Base-by-base conservation (phyloP, 164 flowering plant genomes). In the Piper betle region DNA sequence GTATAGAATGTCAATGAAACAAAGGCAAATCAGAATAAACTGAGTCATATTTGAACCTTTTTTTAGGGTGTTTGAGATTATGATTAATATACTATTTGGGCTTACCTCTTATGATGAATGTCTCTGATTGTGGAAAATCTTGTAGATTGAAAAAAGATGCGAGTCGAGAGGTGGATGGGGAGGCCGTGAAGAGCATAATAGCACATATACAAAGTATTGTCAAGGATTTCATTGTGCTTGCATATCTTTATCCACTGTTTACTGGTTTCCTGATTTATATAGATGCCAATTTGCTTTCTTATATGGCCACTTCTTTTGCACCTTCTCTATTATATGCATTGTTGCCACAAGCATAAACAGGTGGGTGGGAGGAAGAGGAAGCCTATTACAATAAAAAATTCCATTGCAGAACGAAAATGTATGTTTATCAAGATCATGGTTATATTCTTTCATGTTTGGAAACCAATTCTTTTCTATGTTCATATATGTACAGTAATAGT, bases 21-120 rank as follows among this genome's bases (percentile, higher is more conserved):
- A n/a, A n/a, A n/a, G n/a, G n/a, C n/a, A n/a, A n/a, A n/a, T n/a
- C n/a, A n/a, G n/a, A n/a, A n/a, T n/a, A n/a, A n/a, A n/a, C n/a
- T n/a, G n/a, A n/a, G n/a, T n/a, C n/a, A n/a, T n/a, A n/a, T n/a
- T n/a, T n/a, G n/a, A n/a, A n/a, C n/a, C n/a, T n/a, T n/a, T n/a
- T n/a, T n/a, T n/a, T n/a, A n/a, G n/a, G n/a, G n/a, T n/a, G n/a
- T n/a, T n/a, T n/a, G n/a, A n/a, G n/a, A n/a, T n/a, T n/a, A n/a
- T n/a, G n/a, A n/a, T n/a, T n/a, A n/a, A n/a, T n/a, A n/a, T n/a
- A n/a, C n/a, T n/a, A n/a, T n/a, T n/a, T n/a, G n/a, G 37, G 59
- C 59, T 56, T 12, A 56, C 59, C 59, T 56, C 59, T 56, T 56
- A 56, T 37, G 37, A 56, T 33, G 18, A 56, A 4, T 8, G 25